Evolutionary conservation across 306 rosid genomes (phyloP).

Genomic region (Hippophae tibetana): DNA sequence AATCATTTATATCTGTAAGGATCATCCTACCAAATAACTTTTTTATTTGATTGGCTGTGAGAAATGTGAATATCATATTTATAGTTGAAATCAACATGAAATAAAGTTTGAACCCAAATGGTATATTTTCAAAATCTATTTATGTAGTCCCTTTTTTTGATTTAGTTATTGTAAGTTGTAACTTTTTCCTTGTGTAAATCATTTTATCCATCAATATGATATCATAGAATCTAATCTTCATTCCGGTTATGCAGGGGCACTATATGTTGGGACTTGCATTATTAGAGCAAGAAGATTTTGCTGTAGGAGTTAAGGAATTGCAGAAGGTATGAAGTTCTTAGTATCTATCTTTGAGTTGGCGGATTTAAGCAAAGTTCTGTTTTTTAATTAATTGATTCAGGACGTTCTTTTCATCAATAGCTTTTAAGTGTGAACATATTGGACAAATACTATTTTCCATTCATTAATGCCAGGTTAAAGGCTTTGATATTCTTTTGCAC

Average conservation of each 20-base stretch:
- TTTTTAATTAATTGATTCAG: not conserved
- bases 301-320: conserved; percentile 60
- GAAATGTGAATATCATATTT: too few species aligned
- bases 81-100: too few species aligned
- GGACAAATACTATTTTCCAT: not conserved
- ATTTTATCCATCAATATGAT: too few species aligned
- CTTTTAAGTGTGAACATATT: not conserved
- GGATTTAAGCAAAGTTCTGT: not conserved
- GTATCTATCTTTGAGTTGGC: not conserved
- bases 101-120: too few species aligned
- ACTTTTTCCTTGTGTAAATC: too few species aligned
- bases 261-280: conserved; percentile 87
- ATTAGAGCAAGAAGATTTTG: conserved; percentile 43
- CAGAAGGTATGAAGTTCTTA: conserved; percentile 53
- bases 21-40: too few species aligned
- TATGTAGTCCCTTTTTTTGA: too few species aligned
- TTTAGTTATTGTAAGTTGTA: too few species aligned
- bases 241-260: conserved; percentile 56
- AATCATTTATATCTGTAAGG: too few species aligned
- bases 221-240: not conserved
- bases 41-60: too few species aligned
- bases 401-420: too few species aligned
- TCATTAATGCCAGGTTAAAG: not conserved
- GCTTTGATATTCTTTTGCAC: not conserved
- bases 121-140: too few species aligned